Evolutionary conservation across 306 rosid genomes (phyloP).

Genomic region (Cucumis sativus): Cucumber_9930_V3 NC_026659.2:7098001-7098500

Average conservation of each 20-base stretch:
- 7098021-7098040: too few relatives aligned
- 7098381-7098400: background rate
- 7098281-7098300: background rate
- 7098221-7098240: background rate
- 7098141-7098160: too few relatives aligned
- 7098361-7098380: background rate
- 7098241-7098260: background rate
- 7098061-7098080: too few relatives aligned
- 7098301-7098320: background rate
- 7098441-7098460: background rate
- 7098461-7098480: background rate
- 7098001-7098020: too few relatives aligned
- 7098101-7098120: too few relatives aligned
- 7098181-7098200: too few relatives aligned
- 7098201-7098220: background rate
- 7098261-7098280: background rate
- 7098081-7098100: too few relatives aligned
- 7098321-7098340: background rate
- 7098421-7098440: background rate
- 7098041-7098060: too few relatives aligned
- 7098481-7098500: background rate
- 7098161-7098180: too few relatives aligned
- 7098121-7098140: too few relatives aligned
- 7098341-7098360: background rate
- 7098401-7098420: background rate